Conservation (phyloP, 1,139 yeast genomes). For the Magnusiomyces paraingens region DNA sequence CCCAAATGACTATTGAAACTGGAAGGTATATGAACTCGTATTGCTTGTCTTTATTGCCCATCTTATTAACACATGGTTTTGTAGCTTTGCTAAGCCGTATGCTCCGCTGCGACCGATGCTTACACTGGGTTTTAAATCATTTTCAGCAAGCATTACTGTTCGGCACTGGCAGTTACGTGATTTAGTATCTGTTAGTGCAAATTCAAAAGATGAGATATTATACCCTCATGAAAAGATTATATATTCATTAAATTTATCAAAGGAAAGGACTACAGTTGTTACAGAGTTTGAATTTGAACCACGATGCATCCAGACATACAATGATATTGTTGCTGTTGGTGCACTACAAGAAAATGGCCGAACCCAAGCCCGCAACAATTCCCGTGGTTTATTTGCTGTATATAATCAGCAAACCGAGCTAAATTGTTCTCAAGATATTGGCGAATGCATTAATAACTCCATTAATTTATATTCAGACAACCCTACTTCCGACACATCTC, state of each 20-base stretch:
- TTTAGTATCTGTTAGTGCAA: constrained; percentile 46
- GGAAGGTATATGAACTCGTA: too few species aligned
- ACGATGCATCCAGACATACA: constrained; percentile 58
- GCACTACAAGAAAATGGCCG: constrained; percentile 46
- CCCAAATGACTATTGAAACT: too few species aligned
- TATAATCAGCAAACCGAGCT: constrained; percentile 45
- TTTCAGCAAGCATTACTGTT: constrained; percentile 20
- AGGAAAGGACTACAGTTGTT: constrained; percentile 35
- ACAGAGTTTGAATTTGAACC: constrained; percentile 56
- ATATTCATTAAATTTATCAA: constrained; percentile 38
- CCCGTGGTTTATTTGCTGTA: constrained; percentile 54
- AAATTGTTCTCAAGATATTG: constrained; percentile 51
- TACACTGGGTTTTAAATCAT: constrained; percentile 20
- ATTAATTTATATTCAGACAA: constrained; percentile 50
- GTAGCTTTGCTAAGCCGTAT: not conserved
- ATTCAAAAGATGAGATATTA: constrained; percentile 36
- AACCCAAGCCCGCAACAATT: constrained; percentile 26
- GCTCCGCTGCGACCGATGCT: constrained; percentile 19
- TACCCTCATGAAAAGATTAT: constrained; percentile 47
- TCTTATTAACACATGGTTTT: not conserved
- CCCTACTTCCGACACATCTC: constrained; percentile 17
- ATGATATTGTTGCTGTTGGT: constrained; percentile 60
- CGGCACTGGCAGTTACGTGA: constrained; percentile 86
- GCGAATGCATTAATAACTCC: constrained; percentile 78
- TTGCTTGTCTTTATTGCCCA: too few species aligned